phyloP scores from a whole-genome alignment of 148 eudicot species.

The Spergularia marina region DNA sequence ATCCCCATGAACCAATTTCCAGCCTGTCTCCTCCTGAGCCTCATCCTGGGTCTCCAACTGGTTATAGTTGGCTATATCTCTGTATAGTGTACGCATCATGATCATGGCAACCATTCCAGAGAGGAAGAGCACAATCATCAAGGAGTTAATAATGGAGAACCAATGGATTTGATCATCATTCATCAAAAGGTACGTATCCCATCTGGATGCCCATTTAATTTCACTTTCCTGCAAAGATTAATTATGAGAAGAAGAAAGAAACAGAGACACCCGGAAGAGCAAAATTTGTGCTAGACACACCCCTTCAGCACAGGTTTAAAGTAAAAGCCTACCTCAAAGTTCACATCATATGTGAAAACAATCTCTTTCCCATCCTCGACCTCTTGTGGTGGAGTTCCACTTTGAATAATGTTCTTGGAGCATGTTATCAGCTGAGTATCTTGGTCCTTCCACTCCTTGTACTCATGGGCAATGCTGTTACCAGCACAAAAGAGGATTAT shows the following conservation, averaged over 20 bases:
- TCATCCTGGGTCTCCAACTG: conserved; percentile 55
- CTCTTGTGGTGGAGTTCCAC: conserved; percentile 53
- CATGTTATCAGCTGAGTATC: conserved; percentile 53
- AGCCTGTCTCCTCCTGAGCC: conserved; percentile 56
- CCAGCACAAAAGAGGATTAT: conserved; percentile 12
- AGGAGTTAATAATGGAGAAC: conserved; percentile 53
- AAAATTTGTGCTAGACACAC: background rate
- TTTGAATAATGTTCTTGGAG: conserved; percentile 41
- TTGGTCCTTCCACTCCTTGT: conserved; percentile 59
- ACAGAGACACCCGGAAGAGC: background rate
- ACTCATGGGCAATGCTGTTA: conserved; percentile 55
- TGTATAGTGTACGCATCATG: conserved; percentile 58
- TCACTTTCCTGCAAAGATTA: conserved; percentile 37
- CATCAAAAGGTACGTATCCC: conserved; percentile 55
- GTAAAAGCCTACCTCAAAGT: conserved; percentile 41
- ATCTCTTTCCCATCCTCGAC: conserved; percentile 48
- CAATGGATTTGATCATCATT: conserved; percentile 59
- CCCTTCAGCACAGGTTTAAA: no score
- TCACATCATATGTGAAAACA: conserved; percentile 56
- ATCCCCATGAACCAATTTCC: conserved; percentile 58
- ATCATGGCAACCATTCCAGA: conserved; percentile 62
- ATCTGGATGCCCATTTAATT: conserved; percentile 55
- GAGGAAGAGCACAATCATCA: conserved; percentile 50
- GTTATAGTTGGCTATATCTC: conserved; percentile 52
- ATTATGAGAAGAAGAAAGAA: conserved; percentile 7